Percentiles rank a stretch among this genome's conserved stretches.
Evolutionary conservation across 1,284 basidiomycete genomes (phyloP).

Genomic region (Thelephora terrestris): DNA sequence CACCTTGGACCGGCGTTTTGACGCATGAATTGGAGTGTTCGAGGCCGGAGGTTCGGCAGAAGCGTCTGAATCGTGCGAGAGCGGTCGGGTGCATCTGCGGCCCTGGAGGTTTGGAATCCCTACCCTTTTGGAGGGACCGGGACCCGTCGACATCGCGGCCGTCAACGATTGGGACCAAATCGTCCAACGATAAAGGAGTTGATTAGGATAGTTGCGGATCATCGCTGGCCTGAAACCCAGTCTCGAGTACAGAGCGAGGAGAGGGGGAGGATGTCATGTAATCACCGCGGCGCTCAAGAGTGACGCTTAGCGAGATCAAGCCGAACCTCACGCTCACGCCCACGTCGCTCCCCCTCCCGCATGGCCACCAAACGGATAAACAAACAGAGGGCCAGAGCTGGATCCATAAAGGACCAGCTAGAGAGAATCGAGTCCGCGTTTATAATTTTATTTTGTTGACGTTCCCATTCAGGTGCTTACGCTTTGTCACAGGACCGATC

Average conservation of each 20-base stretch:
- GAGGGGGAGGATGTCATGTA: too few species aligned
- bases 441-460: too few species aligned
- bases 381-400: neutral
- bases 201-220: neutral
- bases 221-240: too few species aligned
- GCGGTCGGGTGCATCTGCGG: constrained; percentile 50
- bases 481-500: constrained; percentile 31
- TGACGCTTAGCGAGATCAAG: too few species aligned
- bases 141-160: constrained; percentile 56
- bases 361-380: neutral
- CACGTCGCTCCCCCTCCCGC: neutral
- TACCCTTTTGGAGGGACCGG: constrained; percentile 46
- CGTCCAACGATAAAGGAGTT: neutral
- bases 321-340: too few species aligned
- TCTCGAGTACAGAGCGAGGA: too few species aligned
- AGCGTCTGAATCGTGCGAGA: constrained; percentile 43
- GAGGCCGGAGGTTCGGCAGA: constrained; percentile 24
- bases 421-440: constrained; percentile 16
- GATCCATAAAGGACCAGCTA: constrained; percentile 8
- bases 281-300: too few species aligned
- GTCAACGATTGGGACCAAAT: neutral
- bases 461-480: too few species aligned
- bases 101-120: constrained; percentile 46
- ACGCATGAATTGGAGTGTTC: constrained; percentile 28
- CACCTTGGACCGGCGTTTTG: constrained; percentile 12